Conservation (phyloP, 2,329 filamentous ascomycete genomes). For the Graphilbum fragrans region DNA sequence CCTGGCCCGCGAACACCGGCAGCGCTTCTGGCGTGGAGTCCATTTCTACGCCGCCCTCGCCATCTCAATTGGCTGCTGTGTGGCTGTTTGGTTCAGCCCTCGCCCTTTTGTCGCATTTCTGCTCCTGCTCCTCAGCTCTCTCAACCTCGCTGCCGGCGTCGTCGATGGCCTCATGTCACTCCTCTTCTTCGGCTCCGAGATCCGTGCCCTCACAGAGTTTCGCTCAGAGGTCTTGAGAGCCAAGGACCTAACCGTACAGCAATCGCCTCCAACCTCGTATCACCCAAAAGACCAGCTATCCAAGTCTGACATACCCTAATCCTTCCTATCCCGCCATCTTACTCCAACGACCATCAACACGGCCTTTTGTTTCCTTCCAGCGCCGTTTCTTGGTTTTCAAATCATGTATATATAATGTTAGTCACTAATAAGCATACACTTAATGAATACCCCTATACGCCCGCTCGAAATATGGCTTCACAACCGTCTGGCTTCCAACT, state of each 20-base stretch:
- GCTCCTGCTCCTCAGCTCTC: slow-evolving; percentile 65
- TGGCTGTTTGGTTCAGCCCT: slow-evolving; percentile 80
- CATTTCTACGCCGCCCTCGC: slow-evolving; percentile 62
- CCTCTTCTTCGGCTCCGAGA: slow-evolving; percentile 74
- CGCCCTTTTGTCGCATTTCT: slow-evolving; percentile 61
- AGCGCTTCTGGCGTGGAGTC: slow-evolving; percentile 56
- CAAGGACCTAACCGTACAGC: slow-evolving; percentile 19
- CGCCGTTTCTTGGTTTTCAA: background rate
- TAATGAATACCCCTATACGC: background rate
- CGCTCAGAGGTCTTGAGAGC: slow-evolving; percentile 81
- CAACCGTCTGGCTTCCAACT: too few relatives aligned
- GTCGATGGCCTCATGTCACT: slow-evolving; percentile 78
- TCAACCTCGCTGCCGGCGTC: slow-evolving; percentile 64
- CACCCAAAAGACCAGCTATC: background rate
- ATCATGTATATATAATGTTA: background rate
- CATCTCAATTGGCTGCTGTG: slow-evolving; percentile 60
- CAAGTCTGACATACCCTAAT: background rate
- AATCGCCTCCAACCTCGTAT: slow-evolving; percentile 8
- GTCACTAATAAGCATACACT: background rate
- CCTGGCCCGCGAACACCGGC: slow-evolving; percentile 54
- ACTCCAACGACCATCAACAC: too few relatives aligned
- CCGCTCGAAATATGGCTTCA: too few relatives aligned
- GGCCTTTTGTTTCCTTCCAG: too few relatives aligned
- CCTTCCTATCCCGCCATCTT: background rate
- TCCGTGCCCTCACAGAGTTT: slow-evolving; percentile 78